phyloP scores from a whole-genome alignment of 2,329 filamentous ascomycete genomes.

The Pseudopithomyces chartarum region DNA sequence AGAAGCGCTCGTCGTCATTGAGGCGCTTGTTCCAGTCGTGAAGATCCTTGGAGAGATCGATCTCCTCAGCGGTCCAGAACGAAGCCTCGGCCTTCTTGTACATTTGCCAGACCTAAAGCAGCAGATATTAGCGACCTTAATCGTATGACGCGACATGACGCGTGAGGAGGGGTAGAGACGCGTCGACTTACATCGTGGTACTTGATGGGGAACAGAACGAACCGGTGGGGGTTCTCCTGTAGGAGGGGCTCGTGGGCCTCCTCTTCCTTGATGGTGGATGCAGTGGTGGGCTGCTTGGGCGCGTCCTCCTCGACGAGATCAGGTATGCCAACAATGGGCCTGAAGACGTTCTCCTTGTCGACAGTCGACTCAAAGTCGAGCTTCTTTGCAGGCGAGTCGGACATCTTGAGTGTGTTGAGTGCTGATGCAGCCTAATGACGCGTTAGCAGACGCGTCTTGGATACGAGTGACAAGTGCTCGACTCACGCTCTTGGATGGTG shows the following conservation, averaged over 20 bases:
- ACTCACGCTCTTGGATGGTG: constrained; percentile 73
- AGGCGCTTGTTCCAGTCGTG: constrained; percentile 99
- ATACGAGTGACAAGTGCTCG: constrained; percentile 34
- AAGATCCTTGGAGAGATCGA: constrained; percentile 97
- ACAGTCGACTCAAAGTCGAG: constrained; percentile 70
- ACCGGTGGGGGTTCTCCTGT: constrained; percentile 93
- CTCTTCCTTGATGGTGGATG: constrained; percentile 61
- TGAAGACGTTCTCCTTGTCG: constrained; percentile 83
- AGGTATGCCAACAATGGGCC: constrained; percentile 58
- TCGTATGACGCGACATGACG: constrained; percentile 5
- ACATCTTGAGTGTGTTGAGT: constrained; percentile 87
- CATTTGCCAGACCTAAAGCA: constrained; percentile 94
- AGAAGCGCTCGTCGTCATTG: constrained; percentile 96
- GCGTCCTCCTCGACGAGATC: constrained; percentile 41
- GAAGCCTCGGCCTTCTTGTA: constrained; percentile 99
- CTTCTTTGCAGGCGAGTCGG: constrained; percentile 87
- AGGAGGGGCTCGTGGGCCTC: constrained; percentile 89
- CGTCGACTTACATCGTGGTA: constrained; percentile 89
- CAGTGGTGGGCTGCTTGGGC: constrained; percentile 59
- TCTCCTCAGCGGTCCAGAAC: constrained; percentile 99
- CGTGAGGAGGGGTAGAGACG: constrained; percentile 27
- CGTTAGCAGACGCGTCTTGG: constrained; percentile 45
- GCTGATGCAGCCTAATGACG: constrained; percentile 75
- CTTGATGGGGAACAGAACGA: constrained; percentile 98
- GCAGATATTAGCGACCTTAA: constrained; percentile 35